Evolutionary conservation across 768 basidiomycete genomes (phyloP).

Genomic region (Mycena vitilis): DNA sequence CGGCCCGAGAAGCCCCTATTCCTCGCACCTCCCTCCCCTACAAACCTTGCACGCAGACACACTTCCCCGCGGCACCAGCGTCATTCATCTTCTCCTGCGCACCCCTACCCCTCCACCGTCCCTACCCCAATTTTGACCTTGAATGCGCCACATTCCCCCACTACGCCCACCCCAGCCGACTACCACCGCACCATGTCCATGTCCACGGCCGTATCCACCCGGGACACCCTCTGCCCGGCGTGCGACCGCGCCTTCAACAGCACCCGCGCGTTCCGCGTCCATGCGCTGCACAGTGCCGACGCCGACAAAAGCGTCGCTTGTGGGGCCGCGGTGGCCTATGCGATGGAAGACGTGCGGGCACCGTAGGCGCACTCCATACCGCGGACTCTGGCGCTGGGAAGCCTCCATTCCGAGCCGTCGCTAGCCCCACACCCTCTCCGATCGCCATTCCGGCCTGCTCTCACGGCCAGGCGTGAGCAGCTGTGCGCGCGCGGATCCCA

Average conservation of each 20-base stretch:
- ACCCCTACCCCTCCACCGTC: background rate
- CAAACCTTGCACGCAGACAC: conserved; percentile 27
- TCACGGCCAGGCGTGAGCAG: too few relatives aligned
- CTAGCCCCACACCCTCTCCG: too few relatives aligned
- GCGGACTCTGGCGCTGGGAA: too few relatives aligned
- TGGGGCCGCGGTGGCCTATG: conserved; percentile 32
- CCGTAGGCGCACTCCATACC: background rate
- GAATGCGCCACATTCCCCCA: conserved; percentile 1
- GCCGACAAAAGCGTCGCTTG: conserved; percentile 23
- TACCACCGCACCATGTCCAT: conserved; percentile 15
- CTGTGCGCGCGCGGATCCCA: too few relatives aligned
- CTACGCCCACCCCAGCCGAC: conserved; percentile 6
- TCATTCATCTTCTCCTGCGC: conserved; percentile 15
- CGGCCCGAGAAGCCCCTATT: background rate
- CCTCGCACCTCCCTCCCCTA: conserved; percentile 31
- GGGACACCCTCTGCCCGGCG: conserved; percentile 28
- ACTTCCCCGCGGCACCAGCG: conserved; percentile 28
- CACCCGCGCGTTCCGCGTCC: conserved; percentile 29
- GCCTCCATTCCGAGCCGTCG: too few relatives aligned
- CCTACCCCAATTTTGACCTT: background rate
- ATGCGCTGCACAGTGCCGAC: conserved; percentile 20
- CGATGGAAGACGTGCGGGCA: conserved; percentile 27
- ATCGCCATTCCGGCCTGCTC: too few relatives aligned
- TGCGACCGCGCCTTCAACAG: conserved; percentile 32
- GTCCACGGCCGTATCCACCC: conserved; percentile 3